Evolutionary conservation across 164 flowering plant species (phyloP).

Genomic region (Chimonanthus salicifolius): DNA sequence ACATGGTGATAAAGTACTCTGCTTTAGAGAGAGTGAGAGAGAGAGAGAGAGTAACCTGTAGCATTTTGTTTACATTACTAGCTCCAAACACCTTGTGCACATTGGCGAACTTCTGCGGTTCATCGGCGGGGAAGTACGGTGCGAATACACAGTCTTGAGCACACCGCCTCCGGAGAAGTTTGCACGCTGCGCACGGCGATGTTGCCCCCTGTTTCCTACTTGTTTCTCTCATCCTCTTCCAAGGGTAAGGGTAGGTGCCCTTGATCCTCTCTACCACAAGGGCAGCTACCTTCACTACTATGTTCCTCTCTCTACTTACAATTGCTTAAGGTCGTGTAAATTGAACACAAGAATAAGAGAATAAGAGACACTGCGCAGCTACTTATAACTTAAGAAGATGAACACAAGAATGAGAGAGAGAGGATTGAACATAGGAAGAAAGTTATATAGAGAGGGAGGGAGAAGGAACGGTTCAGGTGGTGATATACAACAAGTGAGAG

Average conservation of each 20-base stretch:
- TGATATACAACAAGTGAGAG: neutral
- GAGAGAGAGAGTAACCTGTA: conserved; percentile 42
- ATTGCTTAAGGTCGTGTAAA: too few relatives aligned
- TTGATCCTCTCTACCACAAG: neutral
- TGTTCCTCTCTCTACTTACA: too few relatives aligned
- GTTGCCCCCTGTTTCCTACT: conserved; percentile 48
- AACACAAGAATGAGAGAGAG: neutral
- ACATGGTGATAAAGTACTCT: too few relatives aligned
- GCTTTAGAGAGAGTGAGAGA: too few relatives aligned
- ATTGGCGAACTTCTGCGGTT: conserved; percentile 86
- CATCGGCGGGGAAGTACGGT: conserved; percentile 83
- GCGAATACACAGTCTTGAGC: conserved; percentile 76
- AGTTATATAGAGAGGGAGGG: neutral
- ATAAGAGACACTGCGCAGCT: too few relatives aligned
- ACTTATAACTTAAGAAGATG: too few relatives aligned
- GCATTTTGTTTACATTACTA: conserved; percentile 90
- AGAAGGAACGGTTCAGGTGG: neutral
- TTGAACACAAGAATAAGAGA: too few relatives aligned
- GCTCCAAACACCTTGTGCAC: conserved; percentile 93
- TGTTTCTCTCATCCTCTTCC: conserved; percentile 28
- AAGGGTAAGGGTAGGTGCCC: neutral
- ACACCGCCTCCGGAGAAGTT: conserved; percentile 71
- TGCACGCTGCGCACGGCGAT: conserved; percentile 89
- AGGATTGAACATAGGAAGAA: neutral
- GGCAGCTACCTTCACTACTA: neutral